Evolutionary conservation across 164 flowering plant species (phyloP), one percentile per base, ranked within the genome.

Genomic region (Tetrastigma voinierianum): DNA sequence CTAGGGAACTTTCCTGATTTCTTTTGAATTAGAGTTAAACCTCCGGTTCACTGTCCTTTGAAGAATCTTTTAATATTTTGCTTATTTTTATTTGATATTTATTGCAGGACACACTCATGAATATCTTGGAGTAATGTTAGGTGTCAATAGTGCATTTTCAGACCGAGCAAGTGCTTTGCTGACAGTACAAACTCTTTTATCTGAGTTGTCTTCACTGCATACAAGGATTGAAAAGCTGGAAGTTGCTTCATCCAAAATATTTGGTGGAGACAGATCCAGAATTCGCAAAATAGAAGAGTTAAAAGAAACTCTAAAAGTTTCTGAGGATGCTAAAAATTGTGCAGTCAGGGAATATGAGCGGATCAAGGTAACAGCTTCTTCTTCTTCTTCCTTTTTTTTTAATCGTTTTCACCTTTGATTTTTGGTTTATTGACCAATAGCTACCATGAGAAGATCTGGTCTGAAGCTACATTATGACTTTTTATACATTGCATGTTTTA

Each of bases 211-310:
- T 71, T 78, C 94, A 18, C 76, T 92, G 85, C 83, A 88, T 9
- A 72, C 78, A 69, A 89, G 76, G 72, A 81, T 83, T 64, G 99
- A 90, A 69, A 92, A 89, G 68, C 91, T 87, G 62, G 94, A 92
- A 76, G 85, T 81, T 78, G 87, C 98, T 65, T 89, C 97, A 45
- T 89, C 94, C 66, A 95, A 88, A 74, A 71, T 87, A 48, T 95
- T 90, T 86, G 99, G 99, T 64, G 97, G 87, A 40, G 98, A 95
- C 80, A 89, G 75, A 67, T 78, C 97, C 45, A 87, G 90, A 75
- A 83, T 81, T 69, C 87, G 82, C 59, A 92, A 87, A 76, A 54
- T 78, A 51, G 97, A 89, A 70, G 95, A 95, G 77, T 66, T 92
- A 66, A 89, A 88, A 68, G 96, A 90, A 77, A 76, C 91, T 56